Evolutionary conservation across 768 basidiomycete species (phyloP).

Genomic region (Fistulinella prunicolor): DNA sequence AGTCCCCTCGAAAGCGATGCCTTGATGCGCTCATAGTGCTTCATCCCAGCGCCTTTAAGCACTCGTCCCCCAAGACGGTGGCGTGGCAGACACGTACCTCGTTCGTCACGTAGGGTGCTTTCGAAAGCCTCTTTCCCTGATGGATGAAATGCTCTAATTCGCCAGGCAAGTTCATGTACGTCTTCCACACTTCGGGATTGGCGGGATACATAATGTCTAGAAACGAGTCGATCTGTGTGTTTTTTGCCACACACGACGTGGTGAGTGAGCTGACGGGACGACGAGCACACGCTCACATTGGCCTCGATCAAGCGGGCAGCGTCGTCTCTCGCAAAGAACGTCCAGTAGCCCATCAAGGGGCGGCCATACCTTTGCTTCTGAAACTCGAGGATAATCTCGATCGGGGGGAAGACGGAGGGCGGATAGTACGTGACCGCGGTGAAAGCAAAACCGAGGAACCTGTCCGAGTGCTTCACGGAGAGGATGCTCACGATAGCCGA

Average conservation of each 20-base stretch:
- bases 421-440: slow-evolving; percentile 34
- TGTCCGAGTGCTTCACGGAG: slow-evolving; percentile 36
- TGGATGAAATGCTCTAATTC: slow-evolving; percentile 31
- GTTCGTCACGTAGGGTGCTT: slow-evolving; percentile 31
- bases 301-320: slow-evolving; percentile 33
- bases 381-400: slow-evolving; percentile 25
- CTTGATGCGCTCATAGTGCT: slow-evolving; percentile 30
- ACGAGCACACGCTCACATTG: slow-evolving; percentile 23
- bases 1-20: slow-evolving; percentile 33
- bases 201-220: slow-evolving; percentile 33
- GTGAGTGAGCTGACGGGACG: no score
- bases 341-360: slow-evolving; percentile 44
- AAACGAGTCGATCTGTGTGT: slow-evolving; percentile 39
- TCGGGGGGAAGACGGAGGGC: slow-evolving; percentile 24
- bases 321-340: slow-evolving; percentile 31
- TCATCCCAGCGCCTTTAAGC: slow-evolving; percentile 11
- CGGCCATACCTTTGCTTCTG: slow-evolving; percentile 31
- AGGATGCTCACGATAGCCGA: slow-evolving; percentile 33
- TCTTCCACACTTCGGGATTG: slow-evolving; percentile 36
- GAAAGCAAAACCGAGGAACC: slow-evolving; percentile 42
- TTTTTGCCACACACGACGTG: not conserved
- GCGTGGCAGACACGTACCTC: slow-evolving; percentile 24
- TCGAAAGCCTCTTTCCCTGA: slow-evolving; percentile 20
- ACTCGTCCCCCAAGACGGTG: not conserved
- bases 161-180: slow-evolving; percentile 34